A percentile compares a stretch with the other conserved stretches of the same genome.
Evolutionary conservation across 768 basidiomycete genomes (phyloP).

Genomic region (Xerocomellus chrysenteron): DNA sequence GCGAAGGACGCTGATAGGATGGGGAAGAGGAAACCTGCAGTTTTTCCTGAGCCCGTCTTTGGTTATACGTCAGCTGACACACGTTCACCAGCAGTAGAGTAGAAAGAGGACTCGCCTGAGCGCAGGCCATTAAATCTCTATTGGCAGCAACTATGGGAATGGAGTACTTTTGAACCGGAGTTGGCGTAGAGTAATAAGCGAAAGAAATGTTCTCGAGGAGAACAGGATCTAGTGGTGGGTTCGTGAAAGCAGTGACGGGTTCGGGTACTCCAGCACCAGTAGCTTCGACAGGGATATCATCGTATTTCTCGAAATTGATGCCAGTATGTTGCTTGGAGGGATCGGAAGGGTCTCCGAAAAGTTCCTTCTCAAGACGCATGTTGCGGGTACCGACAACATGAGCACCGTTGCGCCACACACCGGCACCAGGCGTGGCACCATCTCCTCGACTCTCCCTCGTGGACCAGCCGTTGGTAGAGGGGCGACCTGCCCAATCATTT

Average conservation of each 20-base stretch:
- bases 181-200: constrained; percentile 93
- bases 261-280: constrained; percentile 98
- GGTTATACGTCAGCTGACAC: constrained; percentile 19
- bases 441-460: constrained; percentile 31
- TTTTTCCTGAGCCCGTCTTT: constrained; percentile 99
- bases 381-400: constrained; percentile 86
- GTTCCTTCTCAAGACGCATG: constrained; percentile 89
- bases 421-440: constrained; percentile 45
- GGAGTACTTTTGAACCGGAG: constrained; percentile 99
- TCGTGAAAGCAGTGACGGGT: constrained; percentile 82
- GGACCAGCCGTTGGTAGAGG: constrained; percentile 40
- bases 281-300: constrained; percentile 98
- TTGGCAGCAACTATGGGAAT: constrained; percentile 94
- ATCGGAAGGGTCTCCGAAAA: constrained; percentile 88
- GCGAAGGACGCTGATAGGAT: constrained; percentile 92
- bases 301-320: constrained; percentile 99
- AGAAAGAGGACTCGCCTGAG: constrained; percentile 56
- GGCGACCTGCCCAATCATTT: constrained; percentile 44
- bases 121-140: constrained; percentile 93
- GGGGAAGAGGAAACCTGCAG: constrained; percentile 98
- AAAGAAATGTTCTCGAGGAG: constrained; percentile 92
- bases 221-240: constrained; percentile 87
- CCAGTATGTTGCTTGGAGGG: constrained; percentile 90
- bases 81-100: constrained; percentile 8
- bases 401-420: constrained; percentile 86